phyloP scores from a whole-genome alignment of 108 stramenopile species.

The Craspedostauros australis region DNA sequence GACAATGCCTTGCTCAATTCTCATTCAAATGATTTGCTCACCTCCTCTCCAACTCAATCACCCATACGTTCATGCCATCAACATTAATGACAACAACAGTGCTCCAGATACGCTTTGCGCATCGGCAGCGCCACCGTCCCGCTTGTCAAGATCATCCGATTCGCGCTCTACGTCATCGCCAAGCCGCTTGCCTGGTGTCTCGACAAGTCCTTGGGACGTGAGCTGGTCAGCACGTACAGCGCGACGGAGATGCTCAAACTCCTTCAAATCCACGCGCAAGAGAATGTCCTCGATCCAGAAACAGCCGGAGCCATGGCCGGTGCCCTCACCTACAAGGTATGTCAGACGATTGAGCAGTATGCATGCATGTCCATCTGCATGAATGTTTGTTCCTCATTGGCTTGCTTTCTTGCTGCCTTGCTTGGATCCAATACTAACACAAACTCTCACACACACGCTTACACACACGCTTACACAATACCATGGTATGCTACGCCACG shows the following conservation, averaged over 20 bases:
- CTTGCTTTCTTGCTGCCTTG: no score
- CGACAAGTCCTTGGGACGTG: conserved; percentile 79
- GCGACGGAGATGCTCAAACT: conserved; percentile 84
- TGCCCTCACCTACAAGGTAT: conserved; percentile 76
- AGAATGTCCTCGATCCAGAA: conserved; percentile 78
- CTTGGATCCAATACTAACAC: no score
- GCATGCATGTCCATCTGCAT: background rate
- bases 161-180: conserved; percentile 55
- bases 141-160: conserved; percentile 79
- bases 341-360: background rate
- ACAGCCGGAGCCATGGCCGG: conserved; percentile 92
- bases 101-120: conserved; percentile 84
- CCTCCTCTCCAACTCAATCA: no score
- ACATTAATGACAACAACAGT: no score
- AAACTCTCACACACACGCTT: background rate
- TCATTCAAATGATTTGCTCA: no score
- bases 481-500: no score
- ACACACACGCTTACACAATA: background rate
- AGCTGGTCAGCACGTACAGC: conserved; percentile 90
- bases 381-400: no score
- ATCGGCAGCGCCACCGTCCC: conserved; percentile 85
- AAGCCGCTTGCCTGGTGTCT: conserved; percentile 69
- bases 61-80: no score
- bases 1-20: no score
- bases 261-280: conserved; percentile 86